Conservation (phyloP, 2,329 filamentous ascomycete genomes). For the Chaetoscypha palmicola region DNA sequence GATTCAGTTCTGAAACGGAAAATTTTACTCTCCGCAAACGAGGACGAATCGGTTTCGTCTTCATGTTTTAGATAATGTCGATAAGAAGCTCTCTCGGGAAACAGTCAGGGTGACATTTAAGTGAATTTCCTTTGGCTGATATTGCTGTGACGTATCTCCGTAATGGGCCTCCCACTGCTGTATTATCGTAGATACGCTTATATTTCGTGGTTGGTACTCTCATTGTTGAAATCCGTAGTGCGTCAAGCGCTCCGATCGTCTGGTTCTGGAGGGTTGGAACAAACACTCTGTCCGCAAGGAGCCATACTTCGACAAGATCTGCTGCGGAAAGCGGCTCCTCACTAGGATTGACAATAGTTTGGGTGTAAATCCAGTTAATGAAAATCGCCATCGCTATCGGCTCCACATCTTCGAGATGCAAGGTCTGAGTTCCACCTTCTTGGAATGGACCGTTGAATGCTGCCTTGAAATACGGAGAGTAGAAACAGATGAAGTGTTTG, state of each 20-base stretch:
- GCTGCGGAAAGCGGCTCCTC: too few relatives aligned
- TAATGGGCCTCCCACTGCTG: neutral
- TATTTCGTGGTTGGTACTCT: neutral
- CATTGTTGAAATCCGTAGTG: neutral
- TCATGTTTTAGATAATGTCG: too few relatives aligned
- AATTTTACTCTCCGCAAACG: too few relatives aligned
- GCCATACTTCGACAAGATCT: neutral
- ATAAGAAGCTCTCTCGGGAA: too few relatives aligned
- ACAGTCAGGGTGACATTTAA: too few relatives aligned
- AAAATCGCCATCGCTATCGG: neutral
- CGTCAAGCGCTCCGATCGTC: neutral
- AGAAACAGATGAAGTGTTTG: conserved; percentile 2
- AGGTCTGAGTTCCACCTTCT: neutral
- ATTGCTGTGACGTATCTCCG: neutral
- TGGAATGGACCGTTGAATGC: neutral
- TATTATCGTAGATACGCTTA: conserved; percentile 1
- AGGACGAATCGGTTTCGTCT: too few relatives aligned
- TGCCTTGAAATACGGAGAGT: neutral
- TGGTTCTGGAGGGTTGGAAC: neutral
- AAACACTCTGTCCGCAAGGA: neutral
- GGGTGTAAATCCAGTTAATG: conserved; percentile 1
- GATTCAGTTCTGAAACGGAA: too few relatives aligned
- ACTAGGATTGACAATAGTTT: neutral
- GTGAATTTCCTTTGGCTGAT: too few relatives aligned
- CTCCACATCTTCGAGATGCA: neutral